These are phyloP conservation scores for Caryopteris hybrid DNA, from an alignment of 305 asterid genomes.

Conservation along the genomic window DNA sequence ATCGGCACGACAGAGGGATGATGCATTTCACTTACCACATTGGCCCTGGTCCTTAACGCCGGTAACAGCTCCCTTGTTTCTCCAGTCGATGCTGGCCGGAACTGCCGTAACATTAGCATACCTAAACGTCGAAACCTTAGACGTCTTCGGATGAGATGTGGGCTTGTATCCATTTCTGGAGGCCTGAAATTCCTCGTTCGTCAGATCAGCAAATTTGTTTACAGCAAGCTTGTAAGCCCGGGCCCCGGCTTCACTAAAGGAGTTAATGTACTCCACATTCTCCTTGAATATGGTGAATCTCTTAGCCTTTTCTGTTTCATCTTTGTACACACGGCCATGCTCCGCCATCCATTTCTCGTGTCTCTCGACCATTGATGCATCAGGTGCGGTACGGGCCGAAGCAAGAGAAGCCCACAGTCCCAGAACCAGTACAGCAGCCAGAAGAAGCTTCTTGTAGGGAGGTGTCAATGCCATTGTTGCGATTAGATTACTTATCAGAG, in stretches of 20 bases:
- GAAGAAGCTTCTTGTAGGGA: slow-evolving; percentile 12
- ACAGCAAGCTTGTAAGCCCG: slow-evolving; percentile 30
- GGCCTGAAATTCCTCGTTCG: slow-evolving; percentile 30
- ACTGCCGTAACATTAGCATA: slow-evolving; percentile 22
- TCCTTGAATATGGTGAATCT: slow-evolving; percentile 31
- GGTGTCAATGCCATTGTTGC: slow-evolving; percentile 10
- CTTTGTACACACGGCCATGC: slow-evolving; percentile 33
- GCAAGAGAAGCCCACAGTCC: slow-evolving; percentile 13
- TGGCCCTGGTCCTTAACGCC: slow-evolving; percentile 45
- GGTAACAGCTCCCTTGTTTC: slow-evolving; percentile 44
- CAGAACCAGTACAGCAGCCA: slow-evolving; percentile 12
- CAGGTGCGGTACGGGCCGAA: slow-evolving; percentile 16
- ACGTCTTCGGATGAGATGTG: neutral
- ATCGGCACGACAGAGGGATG: too few species aligned
- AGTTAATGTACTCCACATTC: slow-evolving; percentile 31
- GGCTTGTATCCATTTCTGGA: slow-evolving; percentile 26
- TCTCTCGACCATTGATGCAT: slow-evolving; percentile 13
- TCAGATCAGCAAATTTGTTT: slow-evolving; percentile 34
- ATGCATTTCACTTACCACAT: slow-evolving; percentile 45
- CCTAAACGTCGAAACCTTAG: slow-evolving; percentile 16
- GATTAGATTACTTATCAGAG: neutral
- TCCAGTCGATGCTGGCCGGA: slow-evolving; percentile 42
- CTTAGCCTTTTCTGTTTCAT: slow-evolving; percentile 27
- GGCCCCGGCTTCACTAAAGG: slow-evolving; percentile 24
- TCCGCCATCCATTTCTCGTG: slow-evolving; percentile 37